Evolutionary conservation across 208 protist genomes (phyloP).

Genomic region (Trichomonas tenax): DNA sequence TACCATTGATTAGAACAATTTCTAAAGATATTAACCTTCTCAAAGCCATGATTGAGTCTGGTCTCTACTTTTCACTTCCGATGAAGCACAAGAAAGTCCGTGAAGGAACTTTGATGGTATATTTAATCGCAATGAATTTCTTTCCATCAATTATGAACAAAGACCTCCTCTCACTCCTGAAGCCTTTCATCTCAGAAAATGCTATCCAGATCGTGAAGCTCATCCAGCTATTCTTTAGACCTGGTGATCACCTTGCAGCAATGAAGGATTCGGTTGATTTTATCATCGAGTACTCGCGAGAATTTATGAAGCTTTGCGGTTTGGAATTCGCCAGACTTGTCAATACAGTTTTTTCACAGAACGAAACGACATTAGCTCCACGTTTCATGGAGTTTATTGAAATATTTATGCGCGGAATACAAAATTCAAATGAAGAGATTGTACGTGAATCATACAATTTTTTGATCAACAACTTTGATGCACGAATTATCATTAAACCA

Average conservation of each 20-base stretch:
- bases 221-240: neutral
- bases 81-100: neutral
- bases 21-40: neutral
- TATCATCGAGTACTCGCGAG: neutral
- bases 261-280: neutral
- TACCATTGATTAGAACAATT: neutral
- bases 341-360: neutral
- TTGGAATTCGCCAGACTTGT: neutral
- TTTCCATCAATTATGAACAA: neutral
- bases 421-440: neutral
- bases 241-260: neutral
- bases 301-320: neutral
- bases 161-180: neutral
- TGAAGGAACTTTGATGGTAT: neutral
- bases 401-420: neutral
- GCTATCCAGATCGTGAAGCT: neutral
- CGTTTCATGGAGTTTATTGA: neutral
- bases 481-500: neutral
- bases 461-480: neutral
- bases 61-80: neutral
- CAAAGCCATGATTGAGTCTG: neutral
- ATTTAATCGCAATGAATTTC: neutral
- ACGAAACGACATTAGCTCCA: neutral
- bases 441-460: neutral
- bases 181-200: neutral